A percentile compares a stretch with the other conserved stretches of the same genome.
Conservation (phyloP, 108 stramenopile genomes). For the Conticribra guillardii region DNA sequence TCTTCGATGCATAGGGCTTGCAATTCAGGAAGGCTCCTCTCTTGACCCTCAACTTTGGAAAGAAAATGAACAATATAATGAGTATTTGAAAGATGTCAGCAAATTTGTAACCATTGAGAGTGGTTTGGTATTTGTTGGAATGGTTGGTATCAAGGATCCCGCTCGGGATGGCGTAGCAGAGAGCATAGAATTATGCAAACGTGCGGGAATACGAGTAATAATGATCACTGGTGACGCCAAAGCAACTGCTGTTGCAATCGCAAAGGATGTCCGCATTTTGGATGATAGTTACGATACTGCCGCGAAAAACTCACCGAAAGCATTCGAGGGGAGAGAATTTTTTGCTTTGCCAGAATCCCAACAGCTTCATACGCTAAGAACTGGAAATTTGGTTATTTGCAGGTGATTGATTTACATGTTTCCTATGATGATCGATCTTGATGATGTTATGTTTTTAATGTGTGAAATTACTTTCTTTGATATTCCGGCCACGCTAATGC, state of each 20-base stretch:
- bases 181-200: slow-evolving; percentile 85
- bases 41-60: slow-evolving; percentile 49
- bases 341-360: slow-evolving; percentile 61
- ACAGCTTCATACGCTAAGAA: slow-evolving; percentile 64
- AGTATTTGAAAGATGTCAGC: slow-evolving; percentile 61
- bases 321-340: slow-evolving; percentile 86
- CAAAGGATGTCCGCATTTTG: slow-evolving; percentile 75
- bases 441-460: neutral
- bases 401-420: slow-evolving; percentile 28
- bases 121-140: slow-evolving; percentile 91
- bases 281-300: slow-evolving; percentile 23
- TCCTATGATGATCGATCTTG: no score
- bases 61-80: slow-evolving; percentile 44
- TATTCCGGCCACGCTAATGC: no score
- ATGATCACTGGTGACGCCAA: slow-evolving; percentile 99
- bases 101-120: slow-evolving; percentile 88
- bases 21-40: slow-evolving; percentile 70
- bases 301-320: slow-evolving; percentile 30
- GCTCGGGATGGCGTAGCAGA: slow-evolving; percentile 94
- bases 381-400: slow-evolving; percentile 94
- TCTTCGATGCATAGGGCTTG: slow-evolving; percentile 92
- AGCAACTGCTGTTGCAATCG: slow-evolving; percentile 96
- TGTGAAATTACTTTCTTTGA: no score
- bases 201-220: slow-evolving; percentile 96
- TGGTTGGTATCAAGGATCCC: slow-evolving; percentile 97